Base-by-base conservation (phyloP, 176 grass and related monocot species). In the Microstegium vimineum region DNA sequence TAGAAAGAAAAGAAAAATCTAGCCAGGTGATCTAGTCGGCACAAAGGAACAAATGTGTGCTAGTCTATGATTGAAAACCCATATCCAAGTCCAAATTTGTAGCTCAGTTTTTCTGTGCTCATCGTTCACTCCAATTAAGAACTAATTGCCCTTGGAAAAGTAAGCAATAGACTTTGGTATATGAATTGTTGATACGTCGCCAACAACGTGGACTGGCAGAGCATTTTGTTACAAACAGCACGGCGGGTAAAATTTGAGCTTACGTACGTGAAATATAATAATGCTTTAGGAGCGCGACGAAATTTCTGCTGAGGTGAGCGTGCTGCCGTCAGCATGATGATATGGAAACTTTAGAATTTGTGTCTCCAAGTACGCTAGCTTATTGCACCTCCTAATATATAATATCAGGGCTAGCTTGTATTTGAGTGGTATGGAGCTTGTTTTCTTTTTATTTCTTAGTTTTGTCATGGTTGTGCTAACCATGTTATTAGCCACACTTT, bases 271-370 rank as follows among this genome's bases (percentile, higher is more conserved):
- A 54, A 51, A 74, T 0, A 27, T 6, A 59, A 11, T 31, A 30
- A 16, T 75, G 73, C 49, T 56, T n/a, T 35, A 33, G 5, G 23
- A 72, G 8, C 4, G 2, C 51, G 71, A 51, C 17, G 73, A 75
- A n/a, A 5, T 8, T 23, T 52, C 1, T 36, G 73, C 10, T 75
- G 47, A 75, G 18, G n/a, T 57, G 73, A 75, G 46, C 47, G 51
- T 75, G 30, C 46, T 56, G n/a, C 47, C 20, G 47, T 75, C 47
- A 75, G 72, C 31, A 36, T 75, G 73, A n/a, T n/a, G n/a, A 75
- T n/a, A n/a, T 57, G 18, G 49, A 31, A 30, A 7, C 11, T 63
- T 28, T 30, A 30, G 27, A 16, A 30, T 63, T 30, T 63, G 26
- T 16, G 13, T 63, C 27, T 63, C 26, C 26, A 63, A 16, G 26